These are phyloP conservation scores for Caryopteris hybrid DNA, from an alignment of 305 asterid genomes.

Conservation along the genomic window DNA sequence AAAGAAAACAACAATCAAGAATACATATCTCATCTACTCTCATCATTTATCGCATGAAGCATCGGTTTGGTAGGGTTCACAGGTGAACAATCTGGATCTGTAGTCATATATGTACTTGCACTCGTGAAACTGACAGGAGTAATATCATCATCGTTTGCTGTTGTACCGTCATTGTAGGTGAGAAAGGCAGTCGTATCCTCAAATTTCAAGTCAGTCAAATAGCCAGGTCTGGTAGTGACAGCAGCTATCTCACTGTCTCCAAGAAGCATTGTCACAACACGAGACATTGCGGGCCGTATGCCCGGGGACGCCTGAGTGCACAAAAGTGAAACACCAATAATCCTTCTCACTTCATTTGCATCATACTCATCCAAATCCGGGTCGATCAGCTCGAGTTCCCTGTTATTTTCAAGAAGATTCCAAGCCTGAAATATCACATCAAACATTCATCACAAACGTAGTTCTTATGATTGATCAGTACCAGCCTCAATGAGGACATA, in stretches of 20 bases:
- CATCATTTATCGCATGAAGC: conserved; percentile 39
- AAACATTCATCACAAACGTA: too few species aligned
- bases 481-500: too few species aligned
- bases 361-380: conserved; percentile 29
- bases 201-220: conserved; percentile 71
- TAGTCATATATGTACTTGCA: conserved; percentile 1
- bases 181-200: conserved; percentile 42
- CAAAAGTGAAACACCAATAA: conserved; percentile 58
- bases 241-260: conserved; percentile 66
- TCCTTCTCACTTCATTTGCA: conserved; percentile 45
- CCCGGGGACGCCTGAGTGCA: conserved; percentile 82
- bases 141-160: conserved; percentile 1
- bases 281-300: conserved; percentile 77
- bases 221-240: conserved; percentile 57
- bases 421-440: conserved; percentile 57
- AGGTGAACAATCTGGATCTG: conserved; percentile 20
- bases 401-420: conserved; percentile 59
- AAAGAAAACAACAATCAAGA: too few species aligned
- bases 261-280: conserved; percentile 76
- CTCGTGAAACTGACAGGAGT: conserved; percentile 15
- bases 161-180: conserved; percentile 14
- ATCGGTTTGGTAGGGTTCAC: conserved; percentile 28
- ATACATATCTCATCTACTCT: conserved; percentile 42
- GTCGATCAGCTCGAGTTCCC: conserved; percentile 61
- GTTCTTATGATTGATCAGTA: too few species aligned